Base-by-base conservation (phyloP, 805 yeast genomes). In the Yamadazyma sp. region DNA sequence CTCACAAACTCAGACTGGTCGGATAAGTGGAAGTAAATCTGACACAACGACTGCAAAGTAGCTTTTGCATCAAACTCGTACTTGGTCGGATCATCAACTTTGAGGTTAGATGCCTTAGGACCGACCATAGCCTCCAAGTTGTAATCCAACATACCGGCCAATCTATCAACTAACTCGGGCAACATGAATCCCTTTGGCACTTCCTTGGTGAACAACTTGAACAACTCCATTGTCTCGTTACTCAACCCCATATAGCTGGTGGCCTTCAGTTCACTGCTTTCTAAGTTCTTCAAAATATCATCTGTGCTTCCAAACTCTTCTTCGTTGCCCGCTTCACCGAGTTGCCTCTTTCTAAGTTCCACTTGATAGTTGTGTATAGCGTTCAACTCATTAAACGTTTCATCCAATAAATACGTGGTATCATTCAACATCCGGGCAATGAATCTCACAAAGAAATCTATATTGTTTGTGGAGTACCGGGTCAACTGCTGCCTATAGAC, bases 381-480 rank as follows among this genome's bases (percentile, higher is more conserved):
- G 19, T 79, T 73, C 45, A 93, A 70, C 54, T 85, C 86, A 39
- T 83, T 77, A 46, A 93, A 73, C 1, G 96, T 83, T 61, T 93
- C 99, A 60, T 93, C 98, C 44, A 93, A 67, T 46, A 93, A 67
- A 54, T 81, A 93, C 0, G 99, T 93, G 10, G 95, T 82, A 60
- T 93, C 99, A 60, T 93, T 93, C 54, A 93, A 71, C 86, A 93
- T 82, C 58, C 96, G 74, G 1, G 99, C 99, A 41, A 91, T 85
- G 55, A 93, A 89, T 52, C 95, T 73, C 34, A 91, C 84, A 57
- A 93, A 93, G 52, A 93, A 91, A 42, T 85, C 89, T 22, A 83
- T 82, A 49, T 85, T 78, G 32, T 75, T 62, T 20, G 66, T 68
- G 15, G 95, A 77, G 54, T 85, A 90, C 38, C 70, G 60, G 31